A percentile compares a stretch with the other conserved stretches of the same genome.
These are phyloP conservation scores for Penicillium diatomitis DNA, from an alignment of 495 filamentous ascomycete species.

Conservation along the genomic window DNA sequence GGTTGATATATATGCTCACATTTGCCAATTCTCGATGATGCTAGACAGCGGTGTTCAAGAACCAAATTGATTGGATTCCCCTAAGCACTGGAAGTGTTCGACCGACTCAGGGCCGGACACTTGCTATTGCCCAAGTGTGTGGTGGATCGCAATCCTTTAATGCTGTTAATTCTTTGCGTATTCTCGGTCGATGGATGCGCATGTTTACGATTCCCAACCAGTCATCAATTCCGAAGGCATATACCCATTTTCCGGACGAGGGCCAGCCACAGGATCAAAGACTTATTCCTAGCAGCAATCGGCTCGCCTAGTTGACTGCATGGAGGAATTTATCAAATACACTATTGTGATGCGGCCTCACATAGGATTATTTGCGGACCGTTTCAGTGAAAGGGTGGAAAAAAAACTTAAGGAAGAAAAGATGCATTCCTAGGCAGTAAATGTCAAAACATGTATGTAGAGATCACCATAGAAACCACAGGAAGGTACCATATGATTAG, in stretches of 20 bases:
- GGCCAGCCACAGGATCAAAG: conserved; percentile 42
- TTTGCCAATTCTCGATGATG: too few relatives aligned
- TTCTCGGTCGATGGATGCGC: conserved; percentile 68
- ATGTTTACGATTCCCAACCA: conserved; percentile 71
- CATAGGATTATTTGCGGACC: conserved; percentile 53
- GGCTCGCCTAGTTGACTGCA: conserved; percentile 65
- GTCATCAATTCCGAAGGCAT: conserved; percentile 55
- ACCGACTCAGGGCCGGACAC: conserved; percentile 60
- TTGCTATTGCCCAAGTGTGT: conserved; percentile 55
- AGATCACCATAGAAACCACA: too few relatives aligned
- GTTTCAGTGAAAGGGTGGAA: conserved; percentile 50
- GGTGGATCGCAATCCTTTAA: conserved; percentile 68
- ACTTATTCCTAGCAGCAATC: conserved; percentile 51
- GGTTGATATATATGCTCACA: too few relatives aligned
- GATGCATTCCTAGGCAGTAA: too few relatives aligned
- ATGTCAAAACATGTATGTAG: too few relatives aligned
- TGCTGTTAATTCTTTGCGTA: conserved; percentile 58
- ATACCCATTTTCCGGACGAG: conserved; percentile 52
- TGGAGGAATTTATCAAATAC: conserved; percentile 73
- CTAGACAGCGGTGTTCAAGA: conserved; percentile 67
- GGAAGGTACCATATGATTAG: too few relatives aligned
- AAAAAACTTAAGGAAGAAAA: conserved; percentile 14
- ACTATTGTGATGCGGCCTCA: conserved; percentile 57
- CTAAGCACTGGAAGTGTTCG: conserved; percentile 52
- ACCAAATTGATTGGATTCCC: conserved; percentile 71